Evolutionary conservation across 1,139 yeast species (phyloP), one percentile per base, ranked within the genome.

Genomic region (Zhuliangozyma parablackwelliae): DNA sequence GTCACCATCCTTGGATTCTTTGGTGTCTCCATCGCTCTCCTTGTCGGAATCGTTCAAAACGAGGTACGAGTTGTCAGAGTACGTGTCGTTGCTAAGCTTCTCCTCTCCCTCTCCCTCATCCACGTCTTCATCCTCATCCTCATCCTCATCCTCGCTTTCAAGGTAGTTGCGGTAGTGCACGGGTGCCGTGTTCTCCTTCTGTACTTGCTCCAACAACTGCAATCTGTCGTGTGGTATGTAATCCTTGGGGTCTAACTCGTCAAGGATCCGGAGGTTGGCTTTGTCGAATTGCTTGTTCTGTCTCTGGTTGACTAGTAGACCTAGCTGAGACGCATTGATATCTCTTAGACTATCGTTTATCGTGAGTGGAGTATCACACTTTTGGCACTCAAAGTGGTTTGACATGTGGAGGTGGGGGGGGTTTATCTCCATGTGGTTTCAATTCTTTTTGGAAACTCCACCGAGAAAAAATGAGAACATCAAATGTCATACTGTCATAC

Each of bases 141-240:
- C 51, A 11, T 54, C 56, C 11, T 46, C 51, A 25, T 47, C 53
- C 29, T 50, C 46, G 31, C 53, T 46, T 26, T 46, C 48, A 46
- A 47, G 39, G 35, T 51, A 53, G 32, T 47, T 44, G 12, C 45
- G 39, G 21, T 41, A 43, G 21, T 50, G 43, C 3, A 60, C 39
- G 3, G 68, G 61, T 10, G 46, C 40, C 3, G 39, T 36, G 10
- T 42, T 36, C 11, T 45, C 34, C 10, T 45, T 38, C 5, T 43
- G 38, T 2, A 57, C 50, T 26, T 50, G 45, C 7, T 57, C 44
- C 37, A 56, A 63, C 20, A 61, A 42, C 10, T 57, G 54, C 26
- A 68, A 45, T 32, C 69, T 51, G 12, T 64, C 71, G 9, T 44
- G 42, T 2, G 70, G 60, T 5, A 69, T 59, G 44, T 54, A 65